A percentile compares a stretch with the other conserved stretches of the same genome.
Conservation (phyloP, 177 flowering plant species). For the Vitis hybrid region DNA sequence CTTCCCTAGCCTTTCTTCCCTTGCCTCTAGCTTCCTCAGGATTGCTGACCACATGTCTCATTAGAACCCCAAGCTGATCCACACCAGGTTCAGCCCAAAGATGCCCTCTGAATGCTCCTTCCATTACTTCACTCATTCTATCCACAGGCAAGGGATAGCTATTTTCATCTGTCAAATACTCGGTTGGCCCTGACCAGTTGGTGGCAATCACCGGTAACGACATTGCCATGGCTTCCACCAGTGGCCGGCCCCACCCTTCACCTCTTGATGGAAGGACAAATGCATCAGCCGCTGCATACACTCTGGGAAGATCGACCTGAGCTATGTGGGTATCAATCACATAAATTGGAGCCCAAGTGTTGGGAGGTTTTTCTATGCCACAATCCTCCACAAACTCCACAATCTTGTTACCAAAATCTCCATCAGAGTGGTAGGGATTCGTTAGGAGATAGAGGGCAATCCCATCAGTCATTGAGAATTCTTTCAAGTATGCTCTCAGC, state of each 20-base stretch:
- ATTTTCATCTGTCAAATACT: slow-evolving; percentile 63
- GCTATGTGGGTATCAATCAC: slow-evolving; percentile 63
- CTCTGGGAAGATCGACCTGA: slow-evolving; percentile 60
- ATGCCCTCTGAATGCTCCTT: slow-evolving; percentile 79
- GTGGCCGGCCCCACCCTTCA: slow-evolving; percentile 81
- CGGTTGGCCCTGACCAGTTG: slow-evolving; percentile 82
- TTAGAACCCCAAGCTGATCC: slow-evolving; percentile 33
- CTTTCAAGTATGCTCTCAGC: slow-evolving; percentile 60
- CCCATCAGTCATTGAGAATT: slow-evolving; percentile 50
- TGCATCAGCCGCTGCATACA: slow-evolving; percentile 67
- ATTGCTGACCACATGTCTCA: slow-evolving; percentile 60
- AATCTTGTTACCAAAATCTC: slow-evolving; percentile 56
- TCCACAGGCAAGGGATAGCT: slow-evolving; percentile 64
- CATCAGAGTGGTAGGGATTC: slow-evolving; percentile 63
- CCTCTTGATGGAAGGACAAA: slow-evolving; percentile 81
- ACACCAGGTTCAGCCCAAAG: slow-evolving; percentile 81
- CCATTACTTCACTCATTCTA: slow-evolving; percentile 58
- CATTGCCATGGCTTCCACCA: slow-evolving; percentile 88
- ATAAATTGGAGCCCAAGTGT: slow-evolving; percentile 62
- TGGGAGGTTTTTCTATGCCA: slow-evolving; percentile 39
- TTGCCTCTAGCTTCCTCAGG: slow-evolving; percentile 47
- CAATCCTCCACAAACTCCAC: slow-evolving; percentile 50
- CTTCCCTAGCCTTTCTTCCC: slow-evolving; percentile 61
- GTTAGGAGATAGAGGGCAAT: slow-evolving; percentile 59
- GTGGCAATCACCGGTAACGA: slow-evolving; percentile 68